Evolutionary conservation across 2,329 filamentous ascomycete genomes (phyloP), one percentile per base, ranked within the genome.

Genomic region (Periconia macrospinosa): DNA sequence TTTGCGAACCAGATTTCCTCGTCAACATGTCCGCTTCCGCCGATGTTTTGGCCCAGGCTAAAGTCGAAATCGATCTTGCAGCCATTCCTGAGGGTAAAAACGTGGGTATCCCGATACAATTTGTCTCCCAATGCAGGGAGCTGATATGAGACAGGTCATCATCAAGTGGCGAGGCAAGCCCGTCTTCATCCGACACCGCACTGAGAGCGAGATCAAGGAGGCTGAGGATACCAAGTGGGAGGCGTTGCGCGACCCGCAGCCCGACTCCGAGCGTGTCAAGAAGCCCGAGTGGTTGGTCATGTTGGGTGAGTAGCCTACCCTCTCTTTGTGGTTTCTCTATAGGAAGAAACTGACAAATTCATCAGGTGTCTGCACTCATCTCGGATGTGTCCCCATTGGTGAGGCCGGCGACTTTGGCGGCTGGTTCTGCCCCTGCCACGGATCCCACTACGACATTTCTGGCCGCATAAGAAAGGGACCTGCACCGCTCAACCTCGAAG

Each of bases 131-230:
- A 52, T 33, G 17, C 35, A 40, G 18, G 53, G 52, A 58, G 47
- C 54, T 66, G 70, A 53, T 67, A 45, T 18, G 42, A 53, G 44
- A 47, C 71, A 92, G 89, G 88, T 99, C 76, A 95, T 99, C 78
- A 96, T 99, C 85, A 99, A 99, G 84, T 99, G 94, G 94, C 90
- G 94, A 84, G 94, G 94, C 78, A 99, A 99, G 90, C 94, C 94
- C 78, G 92, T 99, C 77, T 99, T 99, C 84, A 92, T 99, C 86
- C 92, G 94, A 78, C 94, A 99, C 88, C 91, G 94, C 75, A 99
- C 94, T 69, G 80, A 86, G 71, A 83, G 84, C 72, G 94, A 99
- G 83, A 97, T 99, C 81, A 86, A 92, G 72, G 90, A 97, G 80
- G 94, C 94, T 77, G 92, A 97, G 81, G 85, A 88, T 75, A 86